These are phyloP conservation scores for Colletotrichum cereale DNA, from an alignment of 2,329 filamentous ascomycete genomes.

Conservation along the genomic window DNA sequence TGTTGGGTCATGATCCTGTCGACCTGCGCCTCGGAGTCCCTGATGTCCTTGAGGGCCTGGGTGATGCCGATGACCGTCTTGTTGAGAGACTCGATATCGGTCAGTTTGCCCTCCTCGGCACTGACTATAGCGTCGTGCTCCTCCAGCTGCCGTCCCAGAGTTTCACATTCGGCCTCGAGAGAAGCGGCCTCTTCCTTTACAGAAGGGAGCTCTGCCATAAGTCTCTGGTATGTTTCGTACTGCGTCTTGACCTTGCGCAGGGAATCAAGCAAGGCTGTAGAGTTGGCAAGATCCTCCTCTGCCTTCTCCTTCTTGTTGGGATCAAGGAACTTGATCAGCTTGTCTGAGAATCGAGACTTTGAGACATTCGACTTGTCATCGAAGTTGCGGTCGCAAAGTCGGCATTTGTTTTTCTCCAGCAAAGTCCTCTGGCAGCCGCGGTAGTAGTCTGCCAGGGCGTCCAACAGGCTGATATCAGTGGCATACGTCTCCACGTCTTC, in stretches of 20 bases:
- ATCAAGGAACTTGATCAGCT: slow-evolving; percentile 73
- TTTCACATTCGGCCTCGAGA: slow-evolving; percentile 72
- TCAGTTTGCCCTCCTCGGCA: slow-evolving; percentile 73
- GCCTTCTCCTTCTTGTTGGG: slow-evolving; percentile 73
- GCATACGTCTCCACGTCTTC: slow-evolving; percentile 71
- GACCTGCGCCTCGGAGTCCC: slow-evolving; percentile 79
- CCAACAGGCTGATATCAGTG: slow-evolving; percentile 77
- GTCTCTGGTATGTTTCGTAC: slow-evolving; percentile 80
- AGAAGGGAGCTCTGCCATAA: slow-evolving; percentile 78
- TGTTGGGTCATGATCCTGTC: slow-evolving; percentile 82
- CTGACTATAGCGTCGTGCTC: slow-evolving; percentile 75
- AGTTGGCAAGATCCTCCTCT: slow-evolving; percentile 69
- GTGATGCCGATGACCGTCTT: slow-evolving; percentile 83
- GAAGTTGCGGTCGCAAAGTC: slow-evolving; percentile 81
- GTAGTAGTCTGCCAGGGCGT: slow-evolving; percentile 79
- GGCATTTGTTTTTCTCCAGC: slow-evolving; percentile 78
- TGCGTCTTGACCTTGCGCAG: slow-evolving; percentile 73
- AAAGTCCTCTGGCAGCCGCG: slow-evolving; percentile 74
- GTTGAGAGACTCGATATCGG: slow-evolving; percentile 80
- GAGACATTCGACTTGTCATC: slow-evolving; percentile 68
- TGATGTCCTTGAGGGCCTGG: slow-evolving; percentile 79
- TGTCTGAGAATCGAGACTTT: slow-evolving; percentile 72
- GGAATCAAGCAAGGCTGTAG: slow-evolving; percentile 64
- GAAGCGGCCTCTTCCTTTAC: slow-evolving; percentile 73
- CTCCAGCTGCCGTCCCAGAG: slow-evolving; percentile 72